phyloP scores from a whole-genome alignment of 352 stramenopile species.

The Pythium brachiatum region DNA sequence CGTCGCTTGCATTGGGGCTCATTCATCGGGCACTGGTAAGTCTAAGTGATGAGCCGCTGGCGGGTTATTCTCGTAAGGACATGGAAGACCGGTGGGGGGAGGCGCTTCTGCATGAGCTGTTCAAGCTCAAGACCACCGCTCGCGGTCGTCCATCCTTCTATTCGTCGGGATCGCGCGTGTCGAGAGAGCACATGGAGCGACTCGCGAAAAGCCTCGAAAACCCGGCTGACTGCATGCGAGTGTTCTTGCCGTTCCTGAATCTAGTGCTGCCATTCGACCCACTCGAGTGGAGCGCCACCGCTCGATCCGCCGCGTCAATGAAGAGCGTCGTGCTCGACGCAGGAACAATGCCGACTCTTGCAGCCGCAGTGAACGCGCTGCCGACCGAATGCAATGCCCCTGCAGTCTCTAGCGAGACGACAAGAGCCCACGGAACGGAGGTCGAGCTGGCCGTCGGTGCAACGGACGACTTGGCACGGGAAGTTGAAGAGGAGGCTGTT shows the following conservation, averaged over 20 bases:
- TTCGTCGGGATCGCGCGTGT: background rate
- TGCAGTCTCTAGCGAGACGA: background rate
- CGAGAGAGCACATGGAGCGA: conserved; percentile 15
- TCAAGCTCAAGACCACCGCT: background rate
- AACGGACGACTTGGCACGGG: background rate
- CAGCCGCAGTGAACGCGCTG: background rate
- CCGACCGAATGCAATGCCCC: background rate
- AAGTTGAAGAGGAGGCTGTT: no score
- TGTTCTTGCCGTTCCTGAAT: conserved; percentile 18
- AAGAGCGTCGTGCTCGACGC: background rate
- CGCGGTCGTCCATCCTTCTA: background rate
- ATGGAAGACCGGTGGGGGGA: conserved; percentile 25
- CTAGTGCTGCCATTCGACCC: conserved; percentile 24
- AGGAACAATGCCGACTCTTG: background rate
- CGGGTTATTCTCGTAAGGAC: conserved; percentile 14
- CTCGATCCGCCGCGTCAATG: background rate
- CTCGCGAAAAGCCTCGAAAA: background rate
- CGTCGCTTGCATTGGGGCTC: conserved; percentile 12
- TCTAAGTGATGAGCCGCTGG: background rate
- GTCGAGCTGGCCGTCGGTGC: background rate
- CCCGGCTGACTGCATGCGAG: conserved; percentile 11
- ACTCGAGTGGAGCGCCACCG: conserved; percentile 18
- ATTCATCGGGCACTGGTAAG: conserved; percentile 4
- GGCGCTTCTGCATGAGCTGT: conserved; percentile 8
- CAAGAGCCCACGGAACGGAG: background rate